Percentiles rank a stretch among this genome's conserved stretches.
phyloP scores from a whole-genome alignment of 2,329 filamentous ascomycete genomes.

The Penicillium expansum region DNA sequence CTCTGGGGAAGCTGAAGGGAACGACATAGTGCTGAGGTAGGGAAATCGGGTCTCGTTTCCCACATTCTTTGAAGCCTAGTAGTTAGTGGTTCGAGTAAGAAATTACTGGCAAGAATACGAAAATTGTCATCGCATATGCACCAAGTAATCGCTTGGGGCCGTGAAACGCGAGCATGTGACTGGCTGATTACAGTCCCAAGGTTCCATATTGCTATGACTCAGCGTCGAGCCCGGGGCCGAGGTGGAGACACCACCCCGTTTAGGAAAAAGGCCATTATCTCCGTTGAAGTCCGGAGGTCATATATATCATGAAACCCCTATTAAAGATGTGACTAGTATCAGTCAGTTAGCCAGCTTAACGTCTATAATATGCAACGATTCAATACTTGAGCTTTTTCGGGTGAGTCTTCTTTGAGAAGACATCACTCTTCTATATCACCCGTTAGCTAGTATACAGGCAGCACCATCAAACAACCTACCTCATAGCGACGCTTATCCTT shows the following conservation, averaged over 20 bases:
- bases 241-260: not conserved
- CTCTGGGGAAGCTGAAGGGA: constrained; percentile 21
- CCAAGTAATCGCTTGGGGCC: not conserved
- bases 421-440: constrained; percentile 41
- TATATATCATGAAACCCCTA: no score
- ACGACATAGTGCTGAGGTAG: constrained; percentile 16
- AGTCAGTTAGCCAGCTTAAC: no score
- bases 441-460: not conserved
- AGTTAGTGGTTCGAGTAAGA: not conserved
- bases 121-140: not conserved
- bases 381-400: no score
- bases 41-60: not conserved
- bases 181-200: no score
- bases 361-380: no score
- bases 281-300: not conserved
- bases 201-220: not conserved
- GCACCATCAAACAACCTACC: constrained; percentile 23
- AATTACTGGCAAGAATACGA: not conserved
- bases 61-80: constrained; percentile 3
- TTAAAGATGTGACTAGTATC: no score
- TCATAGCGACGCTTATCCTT: constrained; percentile 58
- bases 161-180: not conserved
- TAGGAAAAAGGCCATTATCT: constrained; percentile 1
- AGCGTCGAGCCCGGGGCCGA: not conserved
- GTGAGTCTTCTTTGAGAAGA: no score